Evolutionary conservation across 768 basidiomycete genomes (phyloP), one percentile per base, ranked within the genome.

Genomic region (Gautieria morchelliformis): DNA sequence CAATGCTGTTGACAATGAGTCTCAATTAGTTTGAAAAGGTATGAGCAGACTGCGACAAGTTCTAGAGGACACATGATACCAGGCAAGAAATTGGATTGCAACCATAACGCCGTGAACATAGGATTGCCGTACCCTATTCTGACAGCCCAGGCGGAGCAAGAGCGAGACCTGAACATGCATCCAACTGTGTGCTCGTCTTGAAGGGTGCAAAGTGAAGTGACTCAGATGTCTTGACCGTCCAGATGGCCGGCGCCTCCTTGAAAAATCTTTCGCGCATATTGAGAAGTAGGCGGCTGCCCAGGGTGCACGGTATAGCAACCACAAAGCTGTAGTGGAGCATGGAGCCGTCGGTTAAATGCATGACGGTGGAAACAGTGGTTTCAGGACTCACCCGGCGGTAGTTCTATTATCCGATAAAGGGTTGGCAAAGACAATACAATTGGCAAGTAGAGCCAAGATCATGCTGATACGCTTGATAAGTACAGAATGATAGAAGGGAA

Each of bases 241-340:
- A 27, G 5, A 27, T 5, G 5, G 84, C 84, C 35, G 35, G 4
- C 35, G 8, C 11, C 24, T n/a, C n/a, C n/a, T 46, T n/a, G 45
- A 46, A 46, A 27, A 19, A 14, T 4, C 12, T 46, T 46, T 46
- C 12, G 17, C 79, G 78, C 24, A 83, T 77, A 59, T 82, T 83
- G 32, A 83, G 70, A 22, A 79, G 74, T 14, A 82, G 72, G 20
- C 81, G 71, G 63, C 78, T 82, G n/a, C 78, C 73, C 56, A 84
- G 70, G 7, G 80, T 76, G 62, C 78, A 81, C 0, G 81, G 79
- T 67, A 84, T 71, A 2, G 81, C 78, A 20, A 81, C 72, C 2
- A 80, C 73, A 9, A 24, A 39, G 60, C 22, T 67, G 2, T 2
- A 37, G 8, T 37, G 42, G 22, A 41, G 5, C 12, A 53, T 39